These are phyloP conservation scores for Lithohypha guttulata DNA, from an alignment of 2,329 filamentous ascomycete species.

Conservation along the genomic window DNA sequence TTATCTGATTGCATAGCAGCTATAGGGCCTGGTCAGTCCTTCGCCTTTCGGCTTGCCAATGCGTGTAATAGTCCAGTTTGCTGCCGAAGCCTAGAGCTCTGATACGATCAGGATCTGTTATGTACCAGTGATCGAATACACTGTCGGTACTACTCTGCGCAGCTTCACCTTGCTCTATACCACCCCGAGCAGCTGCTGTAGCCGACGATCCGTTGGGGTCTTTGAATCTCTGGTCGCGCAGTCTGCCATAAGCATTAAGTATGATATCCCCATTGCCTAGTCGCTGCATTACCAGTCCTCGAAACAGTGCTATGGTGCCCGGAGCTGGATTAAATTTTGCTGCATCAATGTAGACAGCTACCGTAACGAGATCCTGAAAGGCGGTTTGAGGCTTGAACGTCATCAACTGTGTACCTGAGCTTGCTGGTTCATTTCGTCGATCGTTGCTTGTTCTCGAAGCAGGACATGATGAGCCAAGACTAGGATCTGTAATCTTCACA, in stretches of 20 bases:
- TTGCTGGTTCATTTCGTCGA: neutral
- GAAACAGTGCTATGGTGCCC: constrained; percentile 24
- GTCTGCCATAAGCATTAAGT: constrained; percentile 24
- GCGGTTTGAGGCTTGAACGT: constrained; percentile 1
- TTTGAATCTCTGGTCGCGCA: constrained; percentile 13
- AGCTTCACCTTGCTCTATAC: neutral
- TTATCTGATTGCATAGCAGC: neutral
- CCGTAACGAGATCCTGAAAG: constrained; percentile 17
- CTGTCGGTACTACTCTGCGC: neutral
- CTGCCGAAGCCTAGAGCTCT: constrained; percentile 3
- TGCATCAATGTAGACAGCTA: constrained; percentile 25
- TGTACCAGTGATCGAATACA: constrained; percentile 4
- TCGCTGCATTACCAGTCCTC: constrained; percentile 23
- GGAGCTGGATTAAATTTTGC: constrained; percentile 21
- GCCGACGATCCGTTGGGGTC: neutral
- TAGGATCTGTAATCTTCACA: constrained; percentile 24
- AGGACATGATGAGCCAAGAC: constrained; percentile 10
- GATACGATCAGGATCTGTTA: constrained; percentile 6
- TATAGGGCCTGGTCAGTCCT: neutral
- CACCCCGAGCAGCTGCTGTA: neutral
- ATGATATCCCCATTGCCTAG: constrained; percentile 22
- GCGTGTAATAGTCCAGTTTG: constrained; percentile 5
- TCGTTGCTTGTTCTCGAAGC: neutral
- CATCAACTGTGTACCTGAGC: neutral
- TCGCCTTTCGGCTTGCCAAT: constrained; percentile 4